Percentiles rank a stretch among this genome's conserved stretches.
phyloP scores from a whole-genome alignment of 75 land plant genomes.

The Selaginella moellendorffii region DNA sequence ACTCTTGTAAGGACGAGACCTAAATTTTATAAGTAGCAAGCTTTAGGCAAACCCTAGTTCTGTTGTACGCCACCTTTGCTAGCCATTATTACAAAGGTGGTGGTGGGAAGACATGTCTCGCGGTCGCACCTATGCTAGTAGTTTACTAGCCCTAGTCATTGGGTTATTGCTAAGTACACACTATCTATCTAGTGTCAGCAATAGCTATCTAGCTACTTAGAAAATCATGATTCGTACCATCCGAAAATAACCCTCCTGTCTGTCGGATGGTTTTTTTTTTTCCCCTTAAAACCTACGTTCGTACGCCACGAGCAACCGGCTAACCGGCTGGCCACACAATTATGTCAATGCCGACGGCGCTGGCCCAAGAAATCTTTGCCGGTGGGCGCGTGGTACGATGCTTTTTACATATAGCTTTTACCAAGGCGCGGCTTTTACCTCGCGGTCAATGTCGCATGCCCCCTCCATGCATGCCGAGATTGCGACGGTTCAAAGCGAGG shows the following conservation, averaged over 20 bases:
- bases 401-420: not conserved
- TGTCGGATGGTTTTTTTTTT: not conserved
- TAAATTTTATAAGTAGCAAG: no score
- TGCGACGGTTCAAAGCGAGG: not conserved
- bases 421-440: not conserved
- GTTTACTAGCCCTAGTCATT: no score
- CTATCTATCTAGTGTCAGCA: no score
- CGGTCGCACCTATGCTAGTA: no score
- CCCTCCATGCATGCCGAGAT: not conserved
- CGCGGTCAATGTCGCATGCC: not conserved
- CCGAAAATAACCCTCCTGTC: not conserved
- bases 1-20: no score
- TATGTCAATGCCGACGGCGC: not conserved
- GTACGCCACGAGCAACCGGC: no score
- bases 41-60: no score
- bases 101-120: no score
- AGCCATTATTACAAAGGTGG: no score
- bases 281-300: no score
- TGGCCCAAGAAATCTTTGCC: not conserved
- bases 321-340: not conserved
- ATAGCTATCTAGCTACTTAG: not conserved
- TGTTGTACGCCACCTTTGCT: no score
- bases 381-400: conserved; percentile 1
- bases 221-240: not conserved
- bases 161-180: not conserved